phyloP scores from a whole-genome alignment of 345 rosid genomes.

The Dovyalis caffra region DNA sequence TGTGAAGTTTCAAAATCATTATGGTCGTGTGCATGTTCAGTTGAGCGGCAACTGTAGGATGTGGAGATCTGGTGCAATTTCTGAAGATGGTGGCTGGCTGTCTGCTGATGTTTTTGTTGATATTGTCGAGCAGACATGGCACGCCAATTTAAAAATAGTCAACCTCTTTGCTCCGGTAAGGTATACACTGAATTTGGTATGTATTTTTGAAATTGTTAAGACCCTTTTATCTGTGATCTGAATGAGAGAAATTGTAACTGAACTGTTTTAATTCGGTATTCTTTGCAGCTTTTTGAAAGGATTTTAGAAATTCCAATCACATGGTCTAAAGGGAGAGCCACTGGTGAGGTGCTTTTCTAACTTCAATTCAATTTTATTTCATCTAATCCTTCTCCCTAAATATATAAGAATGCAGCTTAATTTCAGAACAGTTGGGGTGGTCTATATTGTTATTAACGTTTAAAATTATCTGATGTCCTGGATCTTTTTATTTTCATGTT shows the following conservation, averaged over 20 bases:
- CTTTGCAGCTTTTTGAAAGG: conserved; percentile 82
- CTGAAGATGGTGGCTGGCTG: conserved; percentile 93
- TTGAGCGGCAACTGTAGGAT: conserved; percentile 82
- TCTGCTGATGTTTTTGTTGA: conserved; percentile 90
- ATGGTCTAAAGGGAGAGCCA: conserved; percentile 95
- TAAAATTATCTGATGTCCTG: too few species aligned
- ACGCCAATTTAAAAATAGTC: conserved; percentile 77
- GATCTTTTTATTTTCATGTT: background rate
- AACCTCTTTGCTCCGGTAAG: conserved; percentile 93
- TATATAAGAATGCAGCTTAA: background rate
- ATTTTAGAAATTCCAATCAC: conserved; percentile 82
- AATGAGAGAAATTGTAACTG: conserved; percentile 10
- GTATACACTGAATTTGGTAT: conserved; percentile 23
- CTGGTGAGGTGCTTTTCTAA: conserved; percentile 99
- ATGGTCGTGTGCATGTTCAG: conserved; percentile 71
- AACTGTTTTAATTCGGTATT: conserved; percentile 13
- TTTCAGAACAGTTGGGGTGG: too few species aligned
- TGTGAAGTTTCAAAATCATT: conserved; percentile 88
- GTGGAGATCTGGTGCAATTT: conserved; percentile 75
- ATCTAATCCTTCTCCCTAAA: background rate
- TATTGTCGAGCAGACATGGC: conserved; percentile 82
- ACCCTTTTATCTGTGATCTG: background rate
- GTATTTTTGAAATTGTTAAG: conserved; percentile 1
- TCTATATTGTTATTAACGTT: background rate
- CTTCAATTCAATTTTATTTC: conserved; percentile 21